Evolutionary conservation across 176 grass and related monocot species (phyloP).

Genomic region (Bothriochloa decipiens): DNA sequence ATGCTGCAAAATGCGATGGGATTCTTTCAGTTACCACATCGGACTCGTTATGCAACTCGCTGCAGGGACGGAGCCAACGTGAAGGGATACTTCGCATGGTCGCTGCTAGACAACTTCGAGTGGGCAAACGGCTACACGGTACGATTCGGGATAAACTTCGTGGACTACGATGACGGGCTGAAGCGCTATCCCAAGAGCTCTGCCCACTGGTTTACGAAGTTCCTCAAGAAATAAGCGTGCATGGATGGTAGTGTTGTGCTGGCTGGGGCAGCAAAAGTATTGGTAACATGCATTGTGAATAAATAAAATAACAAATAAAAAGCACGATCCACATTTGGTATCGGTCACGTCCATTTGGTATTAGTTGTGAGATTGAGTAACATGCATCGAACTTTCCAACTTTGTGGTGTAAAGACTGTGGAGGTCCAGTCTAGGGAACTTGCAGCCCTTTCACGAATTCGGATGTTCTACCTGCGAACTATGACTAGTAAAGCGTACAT

Average conservation of each 20-base stretch:
- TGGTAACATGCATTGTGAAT: too few species aligned
- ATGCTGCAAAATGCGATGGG: too few species aligned
- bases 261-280: background rate
- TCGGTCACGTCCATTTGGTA: too few species aligned
- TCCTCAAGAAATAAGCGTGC: slow-evolving; percentile 38
- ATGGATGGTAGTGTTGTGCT: background rate
- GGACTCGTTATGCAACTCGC: background rate
- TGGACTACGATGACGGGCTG: slow-evolving; percentile 44
- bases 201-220: slow-evolving; percentile 59
- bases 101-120: slow-evolving; percentile 67
- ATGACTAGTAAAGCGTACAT: too few species aligned
- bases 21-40: background rate
- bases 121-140: slow-evolving; percentile 53
- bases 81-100: slow-evolving; percentile 78
- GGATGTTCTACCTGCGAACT: too few species aligned
- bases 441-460: too few species aligned
- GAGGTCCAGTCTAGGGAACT: too few species aligned
- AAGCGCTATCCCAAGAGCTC: slow-evolving; percentile 65
- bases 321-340: too few species aligned
- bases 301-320: too few species aligned
- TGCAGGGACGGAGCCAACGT: slow-evolving; percentile 61
- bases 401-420: too few species aligned
- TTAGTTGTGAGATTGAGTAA: too few species aligned
- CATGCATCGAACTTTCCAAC: too few species aligned
- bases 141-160: slow-evolving; percentile 68